These are phyloP conservation scores for Erodium texanum DNA, from an alignment of 441 rosid species.

Conservation along the genomic window DNA sequence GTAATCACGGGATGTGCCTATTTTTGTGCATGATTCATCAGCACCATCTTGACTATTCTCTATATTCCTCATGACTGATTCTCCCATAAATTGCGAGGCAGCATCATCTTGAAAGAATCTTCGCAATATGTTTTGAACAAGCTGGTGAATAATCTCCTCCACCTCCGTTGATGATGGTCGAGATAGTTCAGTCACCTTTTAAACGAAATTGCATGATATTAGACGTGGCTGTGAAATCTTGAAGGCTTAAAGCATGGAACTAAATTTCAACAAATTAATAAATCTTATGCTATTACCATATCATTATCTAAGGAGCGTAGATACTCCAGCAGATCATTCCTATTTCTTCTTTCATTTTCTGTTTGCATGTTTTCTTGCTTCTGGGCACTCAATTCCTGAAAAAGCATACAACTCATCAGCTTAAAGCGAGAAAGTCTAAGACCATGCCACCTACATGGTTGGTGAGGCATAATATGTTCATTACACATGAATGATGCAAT, in stretches of 20 bases:
- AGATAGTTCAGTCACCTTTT: conserved; percentile 66
- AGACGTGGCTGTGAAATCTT: not conserved
- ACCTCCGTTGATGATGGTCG: conserved; percentile 67
- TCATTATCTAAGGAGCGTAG: conserved; percentile 66
- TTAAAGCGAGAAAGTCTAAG: not conserved
- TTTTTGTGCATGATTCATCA: conserved; percentile 31
- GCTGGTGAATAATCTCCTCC: conserved; percentile 70
- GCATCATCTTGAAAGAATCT: conserved; percentile 31
- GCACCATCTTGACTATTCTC: conserved; percentile 25
- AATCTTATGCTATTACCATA: conserved; percentile 33
- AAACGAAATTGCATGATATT: not conserved
- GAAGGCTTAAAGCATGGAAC: not conserved
- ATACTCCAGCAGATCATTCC: conserved; percentile 69
- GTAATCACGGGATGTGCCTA: conserved; percentile 66
- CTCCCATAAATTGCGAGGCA: conserved; percentile 24
- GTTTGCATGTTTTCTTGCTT: conserved; percentile 42
- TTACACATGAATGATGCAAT: not conserved
- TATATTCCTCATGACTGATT: conserved; percentile 22
- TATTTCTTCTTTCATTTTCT: conserved; percentile 44
- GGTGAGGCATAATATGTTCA: not conserved
- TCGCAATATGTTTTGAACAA: conserved; percentile 48
- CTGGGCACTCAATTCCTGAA: conserved; percentile 57
- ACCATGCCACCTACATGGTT: conserved; percentile 5
- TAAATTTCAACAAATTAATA: not conserved
- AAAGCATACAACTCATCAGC: conserved; percentile 16